These are phyloP conservation scores for Blastomyces silverae DNA, from an alignment of 2,329 filamentous ascomycete species.

Conservation along the genomic window DNA sequence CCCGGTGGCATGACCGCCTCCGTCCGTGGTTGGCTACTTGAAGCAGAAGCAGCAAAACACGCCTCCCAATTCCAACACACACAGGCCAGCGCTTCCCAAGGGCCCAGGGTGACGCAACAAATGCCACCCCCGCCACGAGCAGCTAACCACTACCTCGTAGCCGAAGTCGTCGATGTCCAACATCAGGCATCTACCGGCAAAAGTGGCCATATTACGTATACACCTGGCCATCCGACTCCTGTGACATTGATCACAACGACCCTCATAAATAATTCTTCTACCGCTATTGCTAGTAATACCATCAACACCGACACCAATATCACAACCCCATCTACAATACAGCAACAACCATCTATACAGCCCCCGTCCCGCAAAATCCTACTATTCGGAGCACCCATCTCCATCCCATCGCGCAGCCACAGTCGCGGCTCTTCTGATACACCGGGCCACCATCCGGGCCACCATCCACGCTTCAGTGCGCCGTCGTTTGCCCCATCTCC, in stretches of 20 bases:
- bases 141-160: slow-evolving; percentile 13
- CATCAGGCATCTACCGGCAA: background rate
- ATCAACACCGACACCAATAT: background rate
- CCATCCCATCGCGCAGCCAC: background rate
- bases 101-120: background rate
- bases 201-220: background rate
- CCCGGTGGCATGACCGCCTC: slow-evolving; percentile 38
- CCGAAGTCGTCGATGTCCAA: slow-evolving; percentile 5
- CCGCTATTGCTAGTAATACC: background rate
- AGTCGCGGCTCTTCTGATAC: slow-evolving; percentile 7
- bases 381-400: slow-evolving; percentile 17
- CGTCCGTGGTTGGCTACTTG: slow-evolving; percentile 39
- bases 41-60: slow-evolving; percentile 31
- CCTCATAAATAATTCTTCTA: background rate
- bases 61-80: slow-evolving; percentile 11
- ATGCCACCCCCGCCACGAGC: background rate
- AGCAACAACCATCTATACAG: background rate
- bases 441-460: slow-evolving; percentile 11
- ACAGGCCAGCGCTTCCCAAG: background rate
- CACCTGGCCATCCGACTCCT: slow-evolving; percentile 17
- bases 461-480: background rate
- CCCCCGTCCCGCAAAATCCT: slow-evolving; percentile 10
- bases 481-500: too few relatives aligned
- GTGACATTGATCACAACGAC: slow-evolving; percentile 11
- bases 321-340: background rate